Conservation (phyloP, 345 rosid genomes). For the Camelina hispida region DNA sequence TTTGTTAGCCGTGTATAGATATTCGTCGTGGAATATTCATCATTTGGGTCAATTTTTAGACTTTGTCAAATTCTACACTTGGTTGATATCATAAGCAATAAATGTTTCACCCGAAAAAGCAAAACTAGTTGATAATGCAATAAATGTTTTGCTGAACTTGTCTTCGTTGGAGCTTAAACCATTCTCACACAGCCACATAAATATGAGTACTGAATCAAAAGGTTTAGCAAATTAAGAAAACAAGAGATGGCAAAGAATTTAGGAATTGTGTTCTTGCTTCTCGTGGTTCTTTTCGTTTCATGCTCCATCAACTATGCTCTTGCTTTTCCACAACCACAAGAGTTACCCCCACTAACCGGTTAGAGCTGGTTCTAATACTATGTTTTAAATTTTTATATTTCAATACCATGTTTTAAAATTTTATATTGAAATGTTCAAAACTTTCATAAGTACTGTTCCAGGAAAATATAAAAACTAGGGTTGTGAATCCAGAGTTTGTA, state of each 20-base stretch:
- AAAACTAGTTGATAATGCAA: not conserved
- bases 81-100: not conserved
- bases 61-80: not conserved
- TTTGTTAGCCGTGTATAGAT: not conserved
- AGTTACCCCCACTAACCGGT: not conserved
- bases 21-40: not conserved
- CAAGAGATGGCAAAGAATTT: constrained; percentile 11
- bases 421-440: not conserved
- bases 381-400: not conserved
- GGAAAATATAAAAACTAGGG: not conserved
- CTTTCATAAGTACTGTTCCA: not conserved
- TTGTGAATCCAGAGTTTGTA: not conserved
- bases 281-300: constrained; percentile 18
- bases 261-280: constrained; percentile 2
- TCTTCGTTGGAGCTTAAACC: not conserved
- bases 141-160: not conserved
- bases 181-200: not conserved
- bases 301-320: not conserved
- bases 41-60: not conserved
- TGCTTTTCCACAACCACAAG: constrained; percentile 11
- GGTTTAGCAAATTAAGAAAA: not conserved
- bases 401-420: not conserved
- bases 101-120: not conserved
- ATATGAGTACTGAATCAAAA: not conserved
- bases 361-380: not conserved